Conservation (phyloP, 257 asterid species). For the Solanum chiquidenum region DNA sequence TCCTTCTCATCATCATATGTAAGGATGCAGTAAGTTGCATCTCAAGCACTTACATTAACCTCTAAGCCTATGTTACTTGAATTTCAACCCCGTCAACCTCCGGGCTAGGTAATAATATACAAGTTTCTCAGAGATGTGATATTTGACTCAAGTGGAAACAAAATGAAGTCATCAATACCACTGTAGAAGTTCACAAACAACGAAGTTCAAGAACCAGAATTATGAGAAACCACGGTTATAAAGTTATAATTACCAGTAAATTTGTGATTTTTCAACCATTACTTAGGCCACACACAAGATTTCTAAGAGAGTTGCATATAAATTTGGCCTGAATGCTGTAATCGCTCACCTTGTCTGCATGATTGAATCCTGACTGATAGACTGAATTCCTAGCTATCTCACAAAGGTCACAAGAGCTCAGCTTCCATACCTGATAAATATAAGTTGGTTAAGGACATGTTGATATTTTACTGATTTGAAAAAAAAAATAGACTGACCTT, state of each 20-base stretch:
- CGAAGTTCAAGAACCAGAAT: not conserved
- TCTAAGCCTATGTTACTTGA: not conserved
- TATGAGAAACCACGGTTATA: not conserved
- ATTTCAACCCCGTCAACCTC: not conserved
- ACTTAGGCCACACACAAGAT: not conserved
- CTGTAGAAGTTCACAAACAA: not conserved
- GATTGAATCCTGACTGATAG: constrained; percentile 88
- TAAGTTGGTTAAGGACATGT: constrained; percentile 2
- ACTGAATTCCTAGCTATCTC: constrained; percentile 94
- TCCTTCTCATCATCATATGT: not conserved
- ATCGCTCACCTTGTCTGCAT: constrained; percentile 64
- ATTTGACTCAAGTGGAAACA: not conserved
- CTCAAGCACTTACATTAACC: not conserved
- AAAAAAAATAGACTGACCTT: constrained; percentile 33
- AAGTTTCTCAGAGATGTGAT: not conserved
- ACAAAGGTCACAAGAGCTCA: constrained; percentile 90
- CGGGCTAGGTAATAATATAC: not conserved
- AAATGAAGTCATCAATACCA: not conserved
- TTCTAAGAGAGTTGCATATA: not conserved
- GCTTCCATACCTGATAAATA: constrained; percentile 78
- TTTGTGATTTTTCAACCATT: not conserved
- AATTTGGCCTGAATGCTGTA: not conserved
- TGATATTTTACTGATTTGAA: not conserved
- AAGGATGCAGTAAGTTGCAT: not conserved
- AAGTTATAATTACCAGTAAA: not conserved